Conservation (phyloP, 2,329 filamentous ascomycete species). For the Ascochyta lentis region DNA sequence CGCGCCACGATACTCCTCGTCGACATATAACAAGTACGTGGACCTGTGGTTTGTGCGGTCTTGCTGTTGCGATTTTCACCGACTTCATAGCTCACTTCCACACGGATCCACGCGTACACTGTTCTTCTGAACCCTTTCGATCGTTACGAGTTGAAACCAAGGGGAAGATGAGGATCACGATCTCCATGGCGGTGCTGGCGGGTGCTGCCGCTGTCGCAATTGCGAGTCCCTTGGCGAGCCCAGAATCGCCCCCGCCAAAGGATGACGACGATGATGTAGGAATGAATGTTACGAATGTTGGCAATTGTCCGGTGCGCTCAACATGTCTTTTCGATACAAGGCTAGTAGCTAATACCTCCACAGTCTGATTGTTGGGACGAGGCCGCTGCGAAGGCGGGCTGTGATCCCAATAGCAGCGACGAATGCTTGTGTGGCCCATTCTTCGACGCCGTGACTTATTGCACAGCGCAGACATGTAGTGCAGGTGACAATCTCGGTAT, state of each 20-base stretch:
- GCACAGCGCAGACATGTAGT: conserved; percentile 37
- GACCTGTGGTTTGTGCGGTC: conserved; percentile 2
- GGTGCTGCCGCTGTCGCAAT: conserved; percentile 21
- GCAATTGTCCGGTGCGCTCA: conserved; percentile 36
- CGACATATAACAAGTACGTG: conserved; percentile 8
- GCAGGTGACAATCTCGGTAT: conserved; percentile 42
- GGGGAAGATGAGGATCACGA: conserved; percentile 25
- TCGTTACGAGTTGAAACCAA: conserved; percentile 10
- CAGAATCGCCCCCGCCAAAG: conserved; percentile 1
- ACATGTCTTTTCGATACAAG: neutral
- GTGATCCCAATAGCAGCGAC: conserved; percentile 42
- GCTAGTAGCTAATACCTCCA: conserved; percentile 8
- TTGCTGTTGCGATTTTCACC: conserved; percentile 7
- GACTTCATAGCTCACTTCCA: conserved; percentile 2
- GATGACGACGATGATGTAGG: conserved; percentile 13
- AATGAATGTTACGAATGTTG: conserved; percentile 24
- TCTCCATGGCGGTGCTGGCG: conserved; percentile 24
- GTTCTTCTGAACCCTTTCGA: conserved; percentile 17
- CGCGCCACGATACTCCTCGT: conserved; percentile 1
- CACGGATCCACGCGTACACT: conserved; percentile 4
- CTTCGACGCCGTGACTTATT: conserved; percentile 41
- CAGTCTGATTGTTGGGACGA: conserved; percentile 46
- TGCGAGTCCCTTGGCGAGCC: conserved; percentile 28
- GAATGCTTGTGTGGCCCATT: conserved; percentile 43
- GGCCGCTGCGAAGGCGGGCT: conserved; percentile 32